Conservation (phyloP, 768 basidiomycete genomes). For the Steccherinum ochraceum region DNA sequence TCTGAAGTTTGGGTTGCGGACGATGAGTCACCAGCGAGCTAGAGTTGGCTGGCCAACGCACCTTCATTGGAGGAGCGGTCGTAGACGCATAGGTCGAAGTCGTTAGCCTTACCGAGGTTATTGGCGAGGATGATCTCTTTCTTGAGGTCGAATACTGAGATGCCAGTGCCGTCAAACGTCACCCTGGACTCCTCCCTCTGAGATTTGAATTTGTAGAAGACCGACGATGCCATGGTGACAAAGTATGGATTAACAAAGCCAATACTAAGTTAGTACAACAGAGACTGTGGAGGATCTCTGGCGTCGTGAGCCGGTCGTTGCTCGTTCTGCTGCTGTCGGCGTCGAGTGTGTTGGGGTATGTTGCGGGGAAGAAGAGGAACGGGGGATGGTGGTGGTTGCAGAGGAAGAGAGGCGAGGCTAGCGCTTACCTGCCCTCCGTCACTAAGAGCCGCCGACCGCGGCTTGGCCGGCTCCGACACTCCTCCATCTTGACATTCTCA, state of each 20-base stretch:
- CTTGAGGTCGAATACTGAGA: slow-evolving; percentile 98
- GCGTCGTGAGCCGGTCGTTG: background rate
- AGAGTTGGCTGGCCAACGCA: no score
- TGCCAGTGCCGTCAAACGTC: slow-evolving; percentile 97
- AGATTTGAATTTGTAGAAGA: slow-evolving; percentile 97
- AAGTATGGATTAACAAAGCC: slow-evolving; percentile 17
- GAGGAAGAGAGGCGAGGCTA: background rate
- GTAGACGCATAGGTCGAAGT: slow-evolving; percentile 89
- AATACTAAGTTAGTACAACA: slow-evolving; percentile 14
- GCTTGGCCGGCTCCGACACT: no score
- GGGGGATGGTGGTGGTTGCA: background rate
- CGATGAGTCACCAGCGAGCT: background rate
- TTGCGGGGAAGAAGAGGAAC: background rate
- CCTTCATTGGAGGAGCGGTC: slow-evolving; percentile 89
- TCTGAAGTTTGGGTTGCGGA: slow-evolving; percentile 46
- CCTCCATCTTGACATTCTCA: no score
- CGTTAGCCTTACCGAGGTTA: slow-evolving; percentile 92
- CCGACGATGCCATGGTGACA: slow-evolving; percentile 74
- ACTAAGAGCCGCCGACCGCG: no score
- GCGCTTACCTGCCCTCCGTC: background rate
- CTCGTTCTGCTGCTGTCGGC: background rate
- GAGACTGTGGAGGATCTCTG: background rate
- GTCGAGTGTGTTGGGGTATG: background rate
- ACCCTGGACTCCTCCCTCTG: slow-evolving; percentile 92
- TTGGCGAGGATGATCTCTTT: slow-evolving; percentile 97